Base-by-base conservation (phyloP, 768 basidiomycete species). In the Sporobolomyces phaffii region DNA sequence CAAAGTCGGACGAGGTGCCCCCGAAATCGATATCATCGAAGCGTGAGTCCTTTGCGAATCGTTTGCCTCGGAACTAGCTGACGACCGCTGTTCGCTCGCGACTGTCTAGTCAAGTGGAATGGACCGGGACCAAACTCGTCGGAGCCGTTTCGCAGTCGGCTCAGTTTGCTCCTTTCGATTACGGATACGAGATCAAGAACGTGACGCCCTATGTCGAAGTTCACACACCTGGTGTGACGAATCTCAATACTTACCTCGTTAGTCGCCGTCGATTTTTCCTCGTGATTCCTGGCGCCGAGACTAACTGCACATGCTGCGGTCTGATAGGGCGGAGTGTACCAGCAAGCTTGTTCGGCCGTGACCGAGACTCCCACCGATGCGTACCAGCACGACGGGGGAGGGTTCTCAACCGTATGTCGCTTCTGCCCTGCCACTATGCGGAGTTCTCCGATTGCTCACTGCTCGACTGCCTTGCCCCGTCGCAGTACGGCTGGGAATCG, bases 81-180 rank as follows among this genome's bases (percentile, higher is more conserved):
- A n/a, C n/a, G n/a, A n/a, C n/a, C n/a, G n/a, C n/a, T n/a, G n/a
- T n/a, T n/a, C n/a, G n/a, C n/a, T n/a, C n/a, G n/a, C n/a, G n/a
- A n/a, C n/a, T n/a, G n/a, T n/a, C n/a, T n/a, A 66, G 69, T 2
- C 62, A 66, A 50, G 62, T 66, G 22, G 38, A 50, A 22, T 33
- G 47, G 31, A 54, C 43, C 10, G 40, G 52, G 1, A 41, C 22
- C 2, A 45, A 34, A 4, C 56, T 62, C 3, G 31, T 36, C 72
- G 89, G 87, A 22, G 79, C 86, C 73, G 87, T 86, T 3, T 91
- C 89, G 4, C 91, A 92, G 78, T 87, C 85, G 72, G 83, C 83
- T 72, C 90, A 93, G 77, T 76, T 82, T 43, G 90, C 89, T 14
- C 90, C 90, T 14, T 92, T 53, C 62, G 70, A 73, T 50, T 53